Base-by-base conservation (phyloP, 257 asterid genomes). In the Orobanche coerulescens region DNA sequence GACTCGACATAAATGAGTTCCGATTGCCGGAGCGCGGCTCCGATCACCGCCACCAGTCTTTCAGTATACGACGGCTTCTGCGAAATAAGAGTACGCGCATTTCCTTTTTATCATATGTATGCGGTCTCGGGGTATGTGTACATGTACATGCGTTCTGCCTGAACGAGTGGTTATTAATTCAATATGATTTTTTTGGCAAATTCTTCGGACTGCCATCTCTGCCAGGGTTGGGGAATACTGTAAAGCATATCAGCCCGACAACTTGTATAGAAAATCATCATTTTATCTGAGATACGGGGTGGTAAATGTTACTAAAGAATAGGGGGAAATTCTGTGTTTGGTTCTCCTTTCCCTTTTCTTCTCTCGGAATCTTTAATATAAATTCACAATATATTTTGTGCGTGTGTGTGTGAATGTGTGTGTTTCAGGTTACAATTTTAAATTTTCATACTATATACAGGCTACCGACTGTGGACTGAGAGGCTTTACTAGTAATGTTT, bases 1-100 rank as follows among this genome's bases (percentile, higher is more conserved):
- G 83, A 37, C 81, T 82, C 64, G 62, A 87, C 61, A 64, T 87
- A 4, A 66, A 76, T 19, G 84, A 82, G 76, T 87, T 84, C 69
- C 90, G 81, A 22, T 58, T 87, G 72, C 95, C 95, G 65, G 81
- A 85, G 43, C 80, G 78, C 30, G 25, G n/a, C n/a, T n/a, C n/a
- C n/a, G n/a, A n/a, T n/a, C n/a, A n/a, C n/a, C n/a, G n/a, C n/a
- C n/a, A n/a, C n/a, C n/a, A n/a, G n/a, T n/a, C n/a, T n/a, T n/a
- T n/a, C n/a, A n/a, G n/a, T n/a, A n/a, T n/a, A n/a, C n/a, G n/a
- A n/a, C n/a, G n/a, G n/a, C n/a, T n/a, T n/a, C n/a, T n/a, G n/a
- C n/a, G n/a, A n/a, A n/a, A n/a, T n/a, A n/a, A n/a, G n/a, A n/a
- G n/a, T n/a, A n/a, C n/a, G n/a, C n/a, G n/a, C n/a, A n/a, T n/a